Conservation (phyloP, 2,329 filamentous ascomycete species). For the Fusarium pseudonygamai region DNA sequence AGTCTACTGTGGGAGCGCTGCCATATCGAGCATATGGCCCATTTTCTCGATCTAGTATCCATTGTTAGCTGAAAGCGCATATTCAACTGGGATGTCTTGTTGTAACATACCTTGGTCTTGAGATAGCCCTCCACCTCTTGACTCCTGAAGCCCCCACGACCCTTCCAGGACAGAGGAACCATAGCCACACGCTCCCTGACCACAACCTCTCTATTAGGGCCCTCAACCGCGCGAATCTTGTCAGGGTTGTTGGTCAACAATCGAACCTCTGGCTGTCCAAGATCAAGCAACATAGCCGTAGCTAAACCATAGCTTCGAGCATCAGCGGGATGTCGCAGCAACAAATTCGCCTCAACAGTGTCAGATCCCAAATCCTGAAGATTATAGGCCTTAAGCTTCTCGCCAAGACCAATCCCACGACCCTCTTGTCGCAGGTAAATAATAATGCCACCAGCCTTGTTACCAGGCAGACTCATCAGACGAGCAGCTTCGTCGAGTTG, state of each 20-base stretch:
- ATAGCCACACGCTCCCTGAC: constrained; percentile 93
- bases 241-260: constrained; percentile 97
- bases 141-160: constrained; percentile 82
- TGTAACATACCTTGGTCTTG: constrained; percentile 80
- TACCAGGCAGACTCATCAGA: constrained; percentile 80
- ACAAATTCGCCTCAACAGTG: constrained; percentile 93
- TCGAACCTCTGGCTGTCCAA: constrained; percentile 81
- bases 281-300: constrained; percentile 89
- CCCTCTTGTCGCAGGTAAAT: constrained; percentile 97
- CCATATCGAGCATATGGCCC: constrained; percentile 79
- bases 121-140: constrained; percentile 93
- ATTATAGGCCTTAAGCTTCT: constrained; percentile 98
- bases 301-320: constrained; percentile 95
- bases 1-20: constrained; percentile 36
- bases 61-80: constrained; percentile 29
- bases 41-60: constrained; percentile 79
- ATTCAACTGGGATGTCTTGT: rapidly evolving
- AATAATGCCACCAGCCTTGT: constrained; percentile 81
- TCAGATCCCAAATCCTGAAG: constrained; percentile 96
- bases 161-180: constrained; percentile 94
- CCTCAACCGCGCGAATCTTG: constrained; percentile 94
- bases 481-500: constrained; percentile 96
- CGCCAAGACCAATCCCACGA: constrained; percentile 90
- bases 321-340: constrained; percentile 92
- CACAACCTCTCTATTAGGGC: constrained; percentile 84